phyloP scores from a whole-genome alignment of 164 flowering plant species.

The Vitis vinifera region DNA sequence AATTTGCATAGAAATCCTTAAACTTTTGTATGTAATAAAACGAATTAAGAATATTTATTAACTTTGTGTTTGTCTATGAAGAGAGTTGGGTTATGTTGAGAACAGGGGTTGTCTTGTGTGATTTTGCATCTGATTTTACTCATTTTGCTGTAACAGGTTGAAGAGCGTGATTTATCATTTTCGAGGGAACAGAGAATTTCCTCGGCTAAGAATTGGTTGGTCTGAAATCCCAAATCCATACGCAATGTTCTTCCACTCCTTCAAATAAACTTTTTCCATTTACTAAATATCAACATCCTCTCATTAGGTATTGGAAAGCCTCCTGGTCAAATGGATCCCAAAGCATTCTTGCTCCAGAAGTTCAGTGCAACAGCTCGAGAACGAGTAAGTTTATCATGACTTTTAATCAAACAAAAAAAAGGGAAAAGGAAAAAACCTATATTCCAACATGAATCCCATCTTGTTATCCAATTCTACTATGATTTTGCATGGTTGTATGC shows the following conservation, averaged over 20 bases:
- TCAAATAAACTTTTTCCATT: not conserved
- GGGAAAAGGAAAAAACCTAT: too few relatives aligned
- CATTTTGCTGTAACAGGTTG: slow-evolving; percentile 37
- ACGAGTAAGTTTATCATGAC: slow-evolving; percentile 47
- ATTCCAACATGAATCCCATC: too few relatives aligned
- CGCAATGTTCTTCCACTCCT: not conserved
- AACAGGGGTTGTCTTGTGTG: not conserved
- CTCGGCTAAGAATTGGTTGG: slow-evolving; percentile 87
- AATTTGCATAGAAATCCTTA: too few relatives aligned
- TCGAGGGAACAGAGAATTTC: slow-evolving; percentile 84
- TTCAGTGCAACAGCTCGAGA: slow-evolving; percentile 71
- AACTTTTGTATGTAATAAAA: too few relatives aligned
- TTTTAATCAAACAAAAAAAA: not conserved
- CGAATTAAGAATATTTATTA: too few relatives aligned
- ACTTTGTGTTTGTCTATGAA: too few relatives aligned
- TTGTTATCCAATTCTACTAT: not conserved
- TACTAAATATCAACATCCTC: slow-evolving; percentile 1
- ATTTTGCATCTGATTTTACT: not conserved
- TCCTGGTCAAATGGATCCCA: slow-evolving; percentile 98
- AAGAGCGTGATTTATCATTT: slow-evolving; percentile 86
- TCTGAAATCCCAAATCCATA: slow-evolving; percentile 6
- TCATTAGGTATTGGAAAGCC: slow-evolving; percentile 85
- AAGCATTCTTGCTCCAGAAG: slow-evolving; percentile 91
- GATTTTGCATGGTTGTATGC: not conserved
- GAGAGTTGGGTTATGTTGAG: too few relatives aligned